These are phyloP conservation scores for Beauveria bassiana DNA, from an alignment of 2,329 filamentous ascomycete species.

Conservation along the genomic window DNA sequence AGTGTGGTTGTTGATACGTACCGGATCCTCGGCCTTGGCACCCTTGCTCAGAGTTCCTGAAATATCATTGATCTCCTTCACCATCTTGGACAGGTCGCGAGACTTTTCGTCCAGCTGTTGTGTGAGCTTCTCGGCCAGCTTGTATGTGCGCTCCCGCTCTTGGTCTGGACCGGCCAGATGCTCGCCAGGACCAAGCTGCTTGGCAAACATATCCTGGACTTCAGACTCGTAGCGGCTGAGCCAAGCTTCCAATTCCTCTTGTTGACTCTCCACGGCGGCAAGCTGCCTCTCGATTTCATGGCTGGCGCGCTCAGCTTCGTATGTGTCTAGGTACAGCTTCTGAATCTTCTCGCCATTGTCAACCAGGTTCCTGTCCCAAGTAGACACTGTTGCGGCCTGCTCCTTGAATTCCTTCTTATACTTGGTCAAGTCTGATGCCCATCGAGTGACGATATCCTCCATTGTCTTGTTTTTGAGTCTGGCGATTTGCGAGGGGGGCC, in stretches of 20 bases:
- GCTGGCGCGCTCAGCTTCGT: conserved; percentile 88
- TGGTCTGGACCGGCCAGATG: conserved; percentile 82
- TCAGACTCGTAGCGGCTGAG: conserved; percentile 87
- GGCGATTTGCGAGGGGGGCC: conserved; percentile 76
- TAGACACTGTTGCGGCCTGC: conserved; percentile 77
- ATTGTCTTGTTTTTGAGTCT: conserved; percentile 97
- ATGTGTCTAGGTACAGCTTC: conserved; percentile 83
- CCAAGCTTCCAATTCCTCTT: conserved; percentile 82
- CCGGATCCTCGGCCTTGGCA: conserved; percentile 78
- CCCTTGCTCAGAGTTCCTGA: conserved; percentile 85
- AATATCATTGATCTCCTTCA: conserved; percentile 93
- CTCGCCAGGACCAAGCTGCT: conserved; percentile 68
- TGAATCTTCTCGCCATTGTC: conserved; percentile 94
- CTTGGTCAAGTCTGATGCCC: conserved; percentile 90
- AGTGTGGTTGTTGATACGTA: conserved; percentile 38
- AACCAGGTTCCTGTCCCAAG: conserved; percentile 87
- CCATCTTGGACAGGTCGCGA: conserved; percentile 88
- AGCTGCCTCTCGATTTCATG: conserved; percentile 91
- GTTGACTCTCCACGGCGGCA: conserved; percentile 80
- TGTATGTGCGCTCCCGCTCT: conserved; percentile 93
- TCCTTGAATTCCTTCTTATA: conserved; percentile 96
- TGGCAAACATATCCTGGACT: conserved; percentile 79
- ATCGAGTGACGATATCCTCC: conserved; percentile 96
- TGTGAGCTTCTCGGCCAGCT: conserved; percentile 86
- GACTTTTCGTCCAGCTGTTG: conserved; percentile 90